phyloP scores from a whole-genome alignment of 2,329 filamentous ascomycete species.

The Aspergillus sp. region DNA sequence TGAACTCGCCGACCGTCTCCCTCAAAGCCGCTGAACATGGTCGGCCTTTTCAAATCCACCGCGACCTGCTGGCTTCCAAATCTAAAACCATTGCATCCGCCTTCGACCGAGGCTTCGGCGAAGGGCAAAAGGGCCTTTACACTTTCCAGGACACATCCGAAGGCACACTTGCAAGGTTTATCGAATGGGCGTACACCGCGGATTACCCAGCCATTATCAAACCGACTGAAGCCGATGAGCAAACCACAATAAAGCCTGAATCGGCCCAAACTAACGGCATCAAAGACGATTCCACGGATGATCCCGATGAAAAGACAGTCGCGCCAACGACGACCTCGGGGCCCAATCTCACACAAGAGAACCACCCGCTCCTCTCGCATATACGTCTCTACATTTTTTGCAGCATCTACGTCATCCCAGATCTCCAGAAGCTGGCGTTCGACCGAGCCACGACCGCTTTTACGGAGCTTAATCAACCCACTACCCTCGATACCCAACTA shows the following conservation, averaged over 20 bases:
- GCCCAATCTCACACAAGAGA: background rate
- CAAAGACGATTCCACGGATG: no score
- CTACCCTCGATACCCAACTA: background rate
- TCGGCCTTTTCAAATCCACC: conserved; percentile 12
- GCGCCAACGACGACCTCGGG: no score
- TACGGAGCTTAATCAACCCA: background rate
- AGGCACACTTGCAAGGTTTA: conserved; percentile 9
- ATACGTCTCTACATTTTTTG: conserved; percentile 15
- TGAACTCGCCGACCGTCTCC: conserved; percentile 2
- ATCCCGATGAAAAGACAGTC: background rate
- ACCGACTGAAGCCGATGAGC: background rate
- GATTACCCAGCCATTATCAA: conserved; percentile 8
- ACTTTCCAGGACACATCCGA: conserved; percentile 9
- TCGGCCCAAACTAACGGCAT: background rate
- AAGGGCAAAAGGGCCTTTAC: conserved; percentile 4
- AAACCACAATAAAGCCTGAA: background rate
- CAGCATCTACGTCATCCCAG: conserved; percentile 9
- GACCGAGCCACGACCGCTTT: conserved; percentile 5
- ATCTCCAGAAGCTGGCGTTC: conserved; percentile 11
- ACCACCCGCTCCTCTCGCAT: conserved; percentile 11
- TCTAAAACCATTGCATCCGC: conserved; percentile 5
- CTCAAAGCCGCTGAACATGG: conserved; percentile 1
- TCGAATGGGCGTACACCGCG: conserved; percentile 12
- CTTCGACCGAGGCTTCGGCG: conserved; percentile 4
- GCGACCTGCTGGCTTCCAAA: conserved; percentile 7